Evolutionary conservation across 352 stramenopile genomes (phyloP), one percentile per base, ranked within the genome.

Genomic region (Elongisporangium undulatum): DNA sequence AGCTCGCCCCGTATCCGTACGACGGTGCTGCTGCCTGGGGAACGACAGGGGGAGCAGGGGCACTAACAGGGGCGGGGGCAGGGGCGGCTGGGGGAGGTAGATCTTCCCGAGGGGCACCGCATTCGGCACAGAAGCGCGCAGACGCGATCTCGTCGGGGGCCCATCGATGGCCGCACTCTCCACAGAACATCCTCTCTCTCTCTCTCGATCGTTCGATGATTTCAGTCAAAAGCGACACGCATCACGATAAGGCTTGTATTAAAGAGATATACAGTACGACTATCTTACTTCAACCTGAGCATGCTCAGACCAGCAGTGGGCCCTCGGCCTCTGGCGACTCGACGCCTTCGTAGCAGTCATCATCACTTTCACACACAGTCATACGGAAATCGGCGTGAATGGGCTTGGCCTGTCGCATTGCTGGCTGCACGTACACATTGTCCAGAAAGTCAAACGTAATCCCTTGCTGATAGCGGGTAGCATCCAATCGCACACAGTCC

Each of bases 111-210:
- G 82, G 79, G 21, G 82, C 77, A 7, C 85, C 82, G 50, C 85
- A 94, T 64, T 94, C 85, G 55, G 85, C 85, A 64, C 85, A 94
- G 66, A 94, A 94, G 67, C 83, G 80, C 63, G 82, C 79, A 41
- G 67, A 85, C 24, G 77, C 79, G 65, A 92, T 90, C 69, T 94
- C 85, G 49, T 91, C 83, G 3, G 83, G 77, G 49, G 82, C 83
- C 83, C 83, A 94, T 49, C 79, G 73, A 61, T 90, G 83, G 54
- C 85, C 85, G 60, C 85, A 94, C 70, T 94, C 85, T 19, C 75
- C 84, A 51, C 85, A 94, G 67, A 94, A 94, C 80, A 94, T 90
- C 49, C 29, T 34, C 26, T 41, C 6, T 53, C 6, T 53, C 22
- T 56, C 19, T 55, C 24, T 48, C 29, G 34, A 19, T 48, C 9